A percentile compares a stretch with the other conserved stretches of the same genome.
Evolutionary conservation across 1,284 basidiomycete species (phyloP).

Genomic region (Cerrena zonata): DNA sequence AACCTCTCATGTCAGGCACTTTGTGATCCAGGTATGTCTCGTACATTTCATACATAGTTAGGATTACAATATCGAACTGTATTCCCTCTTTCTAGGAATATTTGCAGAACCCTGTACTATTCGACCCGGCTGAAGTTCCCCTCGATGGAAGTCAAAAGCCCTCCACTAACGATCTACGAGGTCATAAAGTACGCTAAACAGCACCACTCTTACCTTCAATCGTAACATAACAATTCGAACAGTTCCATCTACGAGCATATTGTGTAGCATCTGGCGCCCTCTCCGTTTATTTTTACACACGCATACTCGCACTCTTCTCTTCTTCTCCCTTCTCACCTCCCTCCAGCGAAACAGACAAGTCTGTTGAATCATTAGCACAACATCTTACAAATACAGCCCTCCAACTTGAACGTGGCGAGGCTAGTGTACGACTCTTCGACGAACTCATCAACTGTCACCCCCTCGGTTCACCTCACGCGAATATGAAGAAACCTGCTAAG

Average conservation of each 20-base stretch:
- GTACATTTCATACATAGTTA: background rate
- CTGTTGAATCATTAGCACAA: conserved; percentile 43
- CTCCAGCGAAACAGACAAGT: conserved; percentile 16
- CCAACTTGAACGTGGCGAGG: conserved; percentile 68
- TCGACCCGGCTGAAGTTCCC: conserved; percentile 58
- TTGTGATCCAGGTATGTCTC: conserved; percentile 88
- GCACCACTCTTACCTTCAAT: conserved; percentile 1
- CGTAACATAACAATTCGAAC: conserved; percentile 14
- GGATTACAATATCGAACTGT: too few relatives aligned
- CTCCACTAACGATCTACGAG: conserved; percentile 32
- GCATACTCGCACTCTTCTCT: conserved; percentile 84
- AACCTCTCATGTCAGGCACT: conserved; percentile 88
- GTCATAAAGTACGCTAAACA: conserved; percentile 57
- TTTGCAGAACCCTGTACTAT: conserved; percentile 66
- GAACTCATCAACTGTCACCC: conserved; percentile 68
- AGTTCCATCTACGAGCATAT: conserved; percentile 95
- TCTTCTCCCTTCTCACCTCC: conserved; percentile 56
- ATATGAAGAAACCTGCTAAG: conserved; percentile 1
- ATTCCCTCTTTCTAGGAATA: conserved; percentile 64
- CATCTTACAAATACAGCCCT: conserved; percentile 96
- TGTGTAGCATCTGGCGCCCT: conserved; percentile 82
- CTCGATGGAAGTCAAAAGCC: conserved; percentile 22
- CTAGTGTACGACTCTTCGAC: conserved; percentile 67
- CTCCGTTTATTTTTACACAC: conserved; percentile 73
- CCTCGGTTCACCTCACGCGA: conserved; percentile 28